Evolutionary conservation across 2,329 filamentous ascomycete species (phyloP), one percentile per base, ranked within the genome.

Genomic region (Colletotrichum liaoningense): DNA sequence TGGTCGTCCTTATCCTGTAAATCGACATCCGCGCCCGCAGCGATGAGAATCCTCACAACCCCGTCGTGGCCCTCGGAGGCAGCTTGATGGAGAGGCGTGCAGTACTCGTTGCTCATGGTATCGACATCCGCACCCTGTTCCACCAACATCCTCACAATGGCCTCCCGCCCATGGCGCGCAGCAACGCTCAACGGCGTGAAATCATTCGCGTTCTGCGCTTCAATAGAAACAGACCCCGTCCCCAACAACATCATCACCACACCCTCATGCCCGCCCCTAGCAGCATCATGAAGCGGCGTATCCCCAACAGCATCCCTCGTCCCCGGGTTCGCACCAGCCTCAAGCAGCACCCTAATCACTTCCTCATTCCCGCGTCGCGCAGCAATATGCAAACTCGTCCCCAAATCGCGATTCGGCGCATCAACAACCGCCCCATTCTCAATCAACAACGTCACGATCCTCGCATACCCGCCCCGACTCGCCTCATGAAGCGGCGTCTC

Each of bases 41-140:
- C 74, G 4, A 77, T 75, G 19, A 77, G 16, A 4, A 68, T 55
- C 6, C 69, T 22, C 7, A 64, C 75, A 0, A 76, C 67, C 1
- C 74, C 75, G 0, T 76, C 67, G 30, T 74, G 74, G 11, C 76
- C 76, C 28, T 73, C 72, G 16, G 75, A 72, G 1, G 76, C 76
- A 3, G 76, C 75, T 52, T 76, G 76, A 59, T 76, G 75, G 3
- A 77, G 54, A 1, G 74, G 74, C 28, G 74, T 69, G 46, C 73
- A 75, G n/a, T 73, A 76, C 42, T 76, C 74, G 6, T 54, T 73
- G 46, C 73, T 73, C 59, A 70, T 19, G 5, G 67, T 60, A 5
- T 77, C 76, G 11, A 76, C 64, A 12, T 75, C 73, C 22, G 76
- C 76, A 2, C 75, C 76, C 28, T 70, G 74, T 30, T 77, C 75